Evolutionary conservation across 1,139 yeast genomes (phyloP), one percentile per base, ranked within the genome.

Genomic region (Yamadazyma oceani): DNA sequence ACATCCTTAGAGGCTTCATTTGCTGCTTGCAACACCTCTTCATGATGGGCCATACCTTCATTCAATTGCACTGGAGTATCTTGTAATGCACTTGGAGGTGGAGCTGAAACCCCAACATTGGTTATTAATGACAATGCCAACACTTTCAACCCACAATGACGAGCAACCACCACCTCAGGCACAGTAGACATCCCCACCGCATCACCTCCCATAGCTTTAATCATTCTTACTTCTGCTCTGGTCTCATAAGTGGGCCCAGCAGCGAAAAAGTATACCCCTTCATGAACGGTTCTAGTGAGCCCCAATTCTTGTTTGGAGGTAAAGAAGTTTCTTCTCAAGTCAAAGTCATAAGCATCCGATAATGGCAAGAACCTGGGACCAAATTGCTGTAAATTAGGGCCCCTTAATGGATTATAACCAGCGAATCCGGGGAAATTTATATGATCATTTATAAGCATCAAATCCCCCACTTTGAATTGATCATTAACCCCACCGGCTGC

Each of bases 111-210:
- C 26, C 87, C 90, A 2, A 78, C 81, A 56, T 92, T 92, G 21
- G 97, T 92, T 45, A 92, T 84, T 45, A 92, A 73, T 43, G 95
- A 84, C 38, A 92, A 60, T 0, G 97, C 97, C 44, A 92, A 67
- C 3, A 88, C 95, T 46, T 71, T 73, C 64, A 94, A 61, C 0
- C 89, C 95, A 41, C 83, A 75, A 59, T 92, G 97, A 55, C 96
- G 82, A 3, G 96, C 97, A 11, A 87, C 84, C 46, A 89, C 79
- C 2, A 88, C 95, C 60, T 92, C 98, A 0, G 98, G 97, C 25
- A 90, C 97, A 0, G 97, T 92, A 42, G 96, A 85, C 98, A 92
- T 92, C 3, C 98, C 98, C 5, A 90, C 97, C 0, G 95, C 87
- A 61, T 92, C 97, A 34, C 89, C 97, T 6, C 97, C 97, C 32